Evolutionary conservation across 164 flowering plant genomes (phyloP).

Genomic region (Annona cherimola): DNA sequence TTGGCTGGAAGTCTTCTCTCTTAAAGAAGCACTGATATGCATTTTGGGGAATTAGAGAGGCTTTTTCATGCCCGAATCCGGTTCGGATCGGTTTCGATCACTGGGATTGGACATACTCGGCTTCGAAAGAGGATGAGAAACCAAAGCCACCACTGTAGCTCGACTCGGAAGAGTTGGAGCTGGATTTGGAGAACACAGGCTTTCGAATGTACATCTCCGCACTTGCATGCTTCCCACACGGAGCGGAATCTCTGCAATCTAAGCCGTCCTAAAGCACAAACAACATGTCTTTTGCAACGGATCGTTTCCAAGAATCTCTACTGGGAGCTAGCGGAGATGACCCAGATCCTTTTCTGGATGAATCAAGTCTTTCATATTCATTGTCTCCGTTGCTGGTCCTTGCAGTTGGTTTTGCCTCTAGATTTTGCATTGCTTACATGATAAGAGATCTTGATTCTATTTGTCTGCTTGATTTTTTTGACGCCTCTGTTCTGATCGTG

Average conservation of each 20-base stretch:
- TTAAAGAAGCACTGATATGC: neutral
- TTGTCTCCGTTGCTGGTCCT: conserved; percentile 52
- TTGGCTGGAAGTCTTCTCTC: conserved; percentile 15
- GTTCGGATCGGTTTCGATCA: conserved; percentile 37
- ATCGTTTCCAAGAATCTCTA: neutral
- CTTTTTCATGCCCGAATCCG: neutral
- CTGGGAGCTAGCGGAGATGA: conserved; percentile 25
- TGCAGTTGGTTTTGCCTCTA: too few relatives aligned
- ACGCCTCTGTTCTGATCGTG: neutral
- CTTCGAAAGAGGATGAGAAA: conserved; percentile 27
- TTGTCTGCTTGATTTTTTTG: neutral
- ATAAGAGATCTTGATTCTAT: neutral
- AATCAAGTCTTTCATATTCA: conserved; percentile 39
- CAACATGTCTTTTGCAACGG: neutral
- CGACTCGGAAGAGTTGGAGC: conserved; percentile 66
- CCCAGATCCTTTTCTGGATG: conserved; percentile 32
- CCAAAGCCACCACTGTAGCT: conserved; percentile 33
- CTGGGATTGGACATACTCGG: neutral
- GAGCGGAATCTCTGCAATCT: conserved; percentile 11
- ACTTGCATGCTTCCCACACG: too few relatives aligned
- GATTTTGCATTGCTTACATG: neutral
- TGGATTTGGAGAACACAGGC: conserved; percentile 29
- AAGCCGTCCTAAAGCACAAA: neutral
- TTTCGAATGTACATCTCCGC: neutral
- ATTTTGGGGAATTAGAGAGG: neutral